phyloP scores from a whole-genome alignment of 2,329 filamentous ascomycete species.

The Alternaria metachromatica region DNA sequence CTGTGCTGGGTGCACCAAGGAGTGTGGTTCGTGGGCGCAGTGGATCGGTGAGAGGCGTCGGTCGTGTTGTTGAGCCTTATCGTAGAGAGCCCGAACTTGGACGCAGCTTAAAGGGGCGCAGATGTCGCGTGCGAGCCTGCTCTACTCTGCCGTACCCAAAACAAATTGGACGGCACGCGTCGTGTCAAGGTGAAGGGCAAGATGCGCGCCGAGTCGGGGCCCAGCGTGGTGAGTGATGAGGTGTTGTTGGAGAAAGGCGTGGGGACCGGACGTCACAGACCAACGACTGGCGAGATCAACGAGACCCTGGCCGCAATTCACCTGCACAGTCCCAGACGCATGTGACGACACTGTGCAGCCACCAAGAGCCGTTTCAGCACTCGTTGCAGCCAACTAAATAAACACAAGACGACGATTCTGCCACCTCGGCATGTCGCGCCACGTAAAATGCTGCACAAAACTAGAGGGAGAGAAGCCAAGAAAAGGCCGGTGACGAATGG shows the following conservation, averaged over 20 bases:
- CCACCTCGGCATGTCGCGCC: slow-evolving; percentile 2
- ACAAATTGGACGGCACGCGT: slow-evolving; percentile 53
- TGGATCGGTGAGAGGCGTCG: slow-evolving; percentile 22
- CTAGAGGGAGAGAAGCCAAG: background rate
- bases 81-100: slow-evolving; percentile 17
- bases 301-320: slow-evolving; percentile 28
- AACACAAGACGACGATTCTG: background rate
- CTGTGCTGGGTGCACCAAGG: slow-evolving; percentile 15
- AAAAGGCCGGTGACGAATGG: slow-evolving; percentile 4
- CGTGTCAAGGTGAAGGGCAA: slow-evolving; percentile 11
- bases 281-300: slow-evolving; percentile 20
- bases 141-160: slow-evolving; percentile 51
- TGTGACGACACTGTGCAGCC: slow-evolving; percentile 13
- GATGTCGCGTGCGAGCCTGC: slow-evolving; percentile 30
- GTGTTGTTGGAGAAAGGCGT: slow-evolving; percentile 30
- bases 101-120: slow-evolving; percentile 30
- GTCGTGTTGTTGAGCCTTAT: slow-evolving; percentile 33
- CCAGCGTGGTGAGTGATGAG: slow-evolving; percentile 34
- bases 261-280: slow-evolving; percentile 26
- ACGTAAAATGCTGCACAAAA: slow-evolving; percentile 4
- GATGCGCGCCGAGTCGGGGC: slow-evolving; percentile 17
- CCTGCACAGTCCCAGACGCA: slow-evolving; percentile 13
- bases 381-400: background rate
- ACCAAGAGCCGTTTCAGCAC: background rate
- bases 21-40: slow-evolving; percentile 19